Conservation (phyloP, 2,329 filamentous ascomycete species). For the Lecanicillium sp. region DNA sequence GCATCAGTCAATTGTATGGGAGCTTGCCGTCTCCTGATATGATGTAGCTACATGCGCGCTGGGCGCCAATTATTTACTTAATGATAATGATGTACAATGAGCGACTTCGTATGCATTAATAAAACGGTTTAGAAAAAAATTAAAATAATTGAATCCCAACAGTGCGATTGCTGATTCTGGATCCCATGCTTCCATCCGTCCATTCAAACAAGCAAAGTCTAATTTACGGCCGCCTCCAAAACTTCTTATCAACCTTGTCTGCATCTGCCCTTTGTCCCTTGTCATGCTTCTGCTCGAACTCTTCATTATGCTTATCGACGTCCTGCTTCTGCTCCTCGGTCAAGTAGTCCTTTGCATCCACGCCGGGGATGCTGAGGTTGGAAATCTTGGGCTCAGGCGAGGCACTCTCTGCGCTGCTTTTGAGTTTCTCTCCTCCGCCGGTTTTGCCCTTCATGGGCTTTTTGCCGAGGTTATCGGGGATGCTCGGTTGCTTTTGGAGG, state of each 20-base stretch:
- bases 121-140: too few species aligned
- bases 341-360: constrained; percentile 21
- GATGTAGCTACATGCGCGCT: too few species aligned
- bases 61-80: constrained; percentile 7
- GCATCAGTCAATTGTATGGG: too few species aligned
- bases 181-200: too few species aligned
- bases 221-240: constrained; percentile 34
- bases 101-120: background rate
- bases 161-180: too few species aligned
- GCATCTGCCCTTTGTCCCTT: constrained; percentile 28
- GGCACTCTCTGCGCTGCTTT: constrained; percentile 21
- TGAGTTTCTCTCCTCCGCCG: constrained; percentile 29
- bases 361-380: constrained; percentile 35
- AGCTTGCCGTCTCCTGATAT: too few species aligned
- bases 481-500: too few species aligned
- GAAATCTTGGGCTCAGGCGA: constrained; percentile 42
- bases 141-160: too few species aligned
- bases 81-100: constrained; percentile 7
- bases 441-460: constrained; percentile 26
- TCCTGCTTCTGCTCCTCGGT: constrained; percentile 45
- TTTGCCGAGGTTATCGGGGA: constrained; percentile 20
- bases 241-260: constrained; percentile 48
- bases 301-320: constrained; percentile 49
- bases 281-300: constrained; percentile 48
- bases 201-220: too few species aligned